Percentiles rank a stretch among this genome's conserved stretches.
phyloP scores from a whole-genome alignment of 768 basidiomycete genomes.

The Calocybe gangraenosa region DNA sequence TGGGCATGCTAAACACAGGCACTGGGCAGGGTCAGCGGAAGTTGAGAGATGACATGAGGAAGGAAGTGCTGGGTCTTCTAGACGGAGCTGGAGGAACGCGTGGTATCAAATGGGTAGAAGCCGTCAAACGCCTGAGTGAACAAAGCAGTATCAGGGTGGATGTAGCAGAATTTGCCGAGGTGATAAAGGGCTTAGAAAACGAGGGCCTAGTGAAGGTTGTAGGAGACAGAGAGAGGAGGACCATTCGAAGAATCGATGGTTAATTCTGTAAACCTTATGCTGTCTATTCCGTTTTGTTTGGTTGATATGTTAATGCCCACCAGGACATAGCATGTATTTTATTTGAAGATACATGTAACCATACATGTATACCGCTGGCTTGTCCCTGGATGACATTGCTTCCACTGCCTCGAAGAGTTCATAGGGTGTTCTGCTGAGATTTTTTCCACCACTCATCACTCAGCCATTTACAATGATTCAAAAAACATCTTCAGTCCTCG shows the following conservation, averaged over 20 bases:
- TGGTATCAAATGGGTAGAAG: conserved; percentile 79
- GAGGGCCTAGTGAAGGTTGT: conserved; percentile 85
- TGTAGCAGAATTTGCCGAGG: conserved; percentile 74
- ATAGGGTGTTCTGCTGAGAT: too few relatives aligned
- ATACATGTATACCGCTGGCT: too few relatives aligned
- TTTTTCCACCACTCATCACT: too few relatives aligned
- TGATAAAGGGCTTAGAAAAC: conserved; percentile 71
- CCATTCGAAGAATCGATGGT: conserved; percentile 65
- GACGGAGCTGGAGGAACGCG: conserved; percentile 50
- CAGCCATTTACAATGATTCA: too few relatives aligned
- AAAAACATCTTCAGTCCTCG: too few relatives aligned
- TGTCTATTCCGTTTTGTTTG: too few relatives aligned
- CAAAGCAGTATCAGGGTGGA: conserved; percentile 87
- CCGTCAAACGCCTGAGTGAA: conserved; percentile 69
- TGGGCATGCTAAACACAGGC: conserved; percentile 93
- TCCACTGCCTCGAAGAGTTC: too few relatives aligned
- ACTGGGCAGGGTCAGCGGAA: conserved; percentile 84
- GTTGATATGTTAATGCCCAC: not conserved
- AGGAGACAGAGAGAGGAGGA: conserved; percentile 83
- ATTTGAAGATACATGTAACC: too few relatives aligned
- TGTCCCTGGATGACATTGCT: too few relatives aligned
- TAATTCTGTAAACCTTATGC: too few relatives aligned
- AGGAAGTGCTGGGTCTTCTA: conserved; percentile 68
- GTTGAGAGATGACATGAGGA: conserved; percentile 85
- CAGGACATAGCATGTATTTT: not conserved